phyloP scores from a whole-genome alignment of 768 basidiomycete species.

The Pholiota microspora region DNA sequence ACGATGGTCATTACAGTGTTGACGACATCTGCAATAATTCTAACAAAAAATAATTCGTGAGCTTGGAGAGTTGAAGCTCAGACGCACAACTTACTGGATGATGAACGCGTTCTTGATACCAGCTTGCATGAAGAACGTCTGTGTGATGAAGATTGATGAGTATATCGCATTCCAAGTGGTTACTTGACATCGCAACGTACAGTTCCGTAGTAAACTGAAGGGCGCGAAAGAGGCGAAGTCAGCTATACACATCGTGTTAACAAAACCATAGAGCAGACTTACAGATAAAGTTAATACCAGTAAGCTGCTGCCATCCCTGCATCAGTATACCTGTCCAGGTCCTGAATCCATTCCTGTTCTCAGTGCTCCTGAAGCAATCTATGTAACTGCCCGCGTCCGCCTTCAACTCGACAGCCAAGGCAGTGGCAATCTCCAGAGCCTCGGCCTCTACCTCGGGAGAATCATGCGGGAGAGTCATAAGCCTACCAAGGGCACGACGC shows the following conservation, averaged over 20 bases:
- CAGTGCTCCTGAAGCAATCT: constrained; percentile 53
- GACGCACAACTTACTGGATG: constrained; percentile 31
- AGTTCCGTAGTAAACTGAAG: constrained; percentile 22
- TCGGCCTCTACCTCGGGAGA: constrained; percentile 57
- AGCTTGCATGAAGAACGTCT: constrained; percentile 55
- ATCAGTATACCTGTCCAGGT: constrained; percentile 75
- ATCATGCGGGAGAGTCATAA: constrained; percentile 50
- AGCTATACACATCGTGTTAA: neutral
- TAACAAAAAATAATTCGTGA: neutral
- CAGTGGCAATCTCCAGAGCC: constrained; percentile 42
- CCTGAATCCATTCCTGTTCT: constrained; percentile 60
- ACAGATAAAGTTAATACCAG: constrained; percentile 63
- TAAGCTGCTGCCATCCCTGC: constrained; percentile 62
- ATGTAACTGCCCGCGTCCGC: constrained; percentile 57
- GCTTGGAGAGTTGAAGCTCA: neutral
- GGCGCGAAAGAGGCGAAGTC: neutral
- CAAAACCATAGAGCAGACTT: neutral
- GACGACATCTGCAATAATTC: constrained; percentile 57
- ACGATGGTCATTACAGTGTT: constrained; percentile 75
- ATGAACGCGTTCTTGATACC: constrained; percentile 58
- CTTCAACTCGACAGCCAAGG: constrained; percentile 58
- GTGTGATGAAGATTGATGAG: too few relatives aligned
- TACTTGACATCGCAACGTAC: too few relatives aligned
- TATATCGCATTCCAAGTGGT: too few relatives aligned
- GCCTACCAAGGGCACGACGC: constrained; percentile 53